Evolutionary conservation across 768 basidiomycete genomes (phyloP), one percentile per base, ranked within the genome.

Genomic region (Boletus vinaceobasis): DNA sequence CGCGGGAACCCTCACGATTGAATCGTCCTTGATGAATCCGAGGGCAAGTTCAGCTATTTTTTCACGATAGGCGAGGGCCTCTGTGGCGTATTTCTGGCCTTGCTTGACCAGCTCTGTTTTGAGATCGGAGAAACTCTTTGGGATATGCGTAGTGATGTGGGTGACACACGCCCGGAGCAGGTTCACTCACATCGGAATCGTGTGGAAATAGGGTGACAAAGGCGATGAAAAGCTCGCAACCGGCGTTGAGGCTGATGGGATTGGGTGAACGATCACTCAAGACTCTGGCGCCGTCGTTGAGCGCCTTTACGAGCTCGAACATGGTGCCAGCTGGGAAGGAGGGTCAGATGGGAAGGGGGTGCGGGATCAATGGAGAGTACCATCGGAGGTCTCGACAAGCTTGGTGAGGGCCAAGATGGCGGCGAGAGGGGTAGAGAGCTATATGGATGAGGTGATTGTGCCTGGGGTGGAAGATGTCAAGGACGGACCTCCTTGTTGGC

Each of bases 1-100:
- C 54, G 57, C 48, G 48, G 55, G 55, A 60, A 65, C 40, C 70
- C 79, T 64, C 68, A 88, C 92, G 66, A 93, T 90, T 8, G 90
- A 93, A 69, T 92, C 94, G 65, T 99, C 97, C 68, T 90, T 88
- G 68, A 98, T 91, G 76, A 98, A 98, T 43, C 86, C 87, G 45
- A 93, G 82, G n/a, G 88, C 85, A 21, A 93, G 79, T 57, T 87
- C 82, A 36, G 93, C 93, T 61, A 99, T 98, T 71, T 90, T 93
- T 56, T 83, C 81, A 53, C 94, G 83, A 77, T 92, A 98, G 42
- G 87, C 82, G 43, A 92, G 78, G 14, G 93, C 93, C 64, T 90
- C 84, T 43, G 79, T 70, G 31, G 82, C 87, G 71, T 91, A 96
- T 63, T 79, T 79, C 57, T 84, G 79, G 21, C 92, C 93, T 70